phyloP scores from a whole-genome alignment of 2,329 filamentous ascomycete species.

The Chaetomiaceae sp. region DNA sequence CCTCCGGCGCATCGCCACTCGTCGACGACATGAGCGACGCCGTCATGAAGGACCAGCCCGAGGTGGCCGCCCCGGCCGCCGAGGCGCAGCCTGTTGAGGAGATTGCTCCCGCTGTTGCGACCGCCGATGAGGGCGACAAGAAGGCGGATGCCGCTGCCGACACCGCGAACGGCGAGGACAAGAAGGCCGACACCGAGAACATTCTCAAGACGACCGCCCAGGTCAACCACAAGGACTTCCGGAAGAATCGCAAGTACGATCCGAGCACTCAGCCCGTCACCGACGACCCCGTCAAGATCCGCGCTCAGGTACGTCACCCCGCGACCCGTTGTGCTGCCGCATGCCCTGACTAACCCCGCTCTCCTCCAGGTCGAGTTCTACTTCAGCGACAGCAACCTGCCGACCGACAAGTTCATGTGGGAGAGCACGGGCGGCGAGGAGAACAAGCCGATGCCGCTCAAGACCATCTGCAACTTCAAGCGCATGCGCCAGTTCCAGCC shows the following conservation, averaged over 20 bases:
- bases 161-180: constrained; percentile 17
- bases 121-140: constrained; percentile 24
- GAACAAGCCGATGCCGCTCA: constrained; percentile 77
- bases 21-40: constrained; percentile 35
- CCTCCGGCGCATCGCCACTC: constrained; percentile 18
- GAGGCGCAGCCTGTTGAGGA: constrained; percentile 33
- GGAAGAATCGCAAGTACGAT: constrained; percentile 66
- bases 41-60: constrained; percentile 24
- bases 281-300: constrained; percentile 74
- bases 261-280: constrained; percentile 63
- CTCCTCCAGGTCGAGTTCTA: constrained; percentile 82
- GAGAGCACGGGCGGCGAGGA: constrained; percentile 68
- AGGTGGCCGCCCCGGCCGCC: constrained; percentile 15
- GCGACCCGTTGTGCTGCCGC: neutral
- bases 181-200: neutral
- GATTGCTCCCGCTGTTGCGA: constrained; percentile 18
- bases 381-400: constrained; percentile 87
- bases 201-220: constrained; percentile 45
- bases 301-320: constrained; percentile 64
- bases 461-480: constrained; percentile 79
- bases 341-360: constrained; percentile 14
- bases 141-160: constrained; percentile 21
- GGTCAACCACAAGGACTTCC: constrained; percentile 36
- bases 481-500: constrained; percentile 95
- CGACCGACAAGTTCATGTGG: constrained; percentile 83